These are phyloP conservation scores for Cryptococcus hybrid DNA, from an alignment of 1,284 basidiomycete species.

Conservation along the genomic window DNA sequence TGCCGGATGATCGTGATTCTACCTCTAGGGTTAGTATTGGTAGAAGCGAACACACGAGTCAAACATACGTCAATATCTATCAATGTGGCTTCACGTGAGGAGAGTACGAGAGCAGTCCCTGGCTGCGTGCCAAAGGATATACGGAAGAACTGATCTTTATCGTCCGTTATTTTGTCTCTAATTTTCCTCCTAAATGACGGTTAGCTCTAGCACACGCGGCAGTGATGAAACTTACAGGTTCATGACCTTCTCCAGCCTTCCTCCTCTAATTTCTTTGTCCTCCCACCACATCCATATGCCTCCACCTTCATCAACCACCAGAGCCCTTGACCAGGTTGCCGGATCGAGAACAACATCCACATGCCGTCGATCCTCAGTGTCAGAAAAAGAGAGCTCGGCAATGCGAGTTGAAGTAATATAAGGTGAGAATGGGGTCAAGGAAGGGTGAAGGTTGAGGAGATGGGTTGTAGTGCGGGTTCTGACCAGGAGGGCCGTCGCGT, in stretches of 20 bases:
- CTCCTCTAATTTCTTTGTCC: conserved; percentile 14
- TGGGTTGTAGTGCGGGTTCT: conserved; percentile 23
- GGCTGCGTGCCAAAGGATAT: conserved; percentile 32
- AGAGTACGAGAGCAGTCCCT: conserved; percentile 32
- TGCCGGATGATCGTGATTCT: conserved; percentile 9
- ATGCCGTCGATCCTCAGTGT: conserved; percentile 29
- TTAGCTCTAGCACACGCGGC: background rate
- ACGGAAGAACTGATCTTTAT: conserved; percentile 26
- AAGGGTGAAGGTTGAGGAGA: conserved; percentile 23
- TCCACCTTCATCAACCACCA: conserved; percentile 38
- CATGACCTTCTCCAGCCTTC: conserved; percentile 17
- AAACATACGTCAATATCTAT: conserved; percentile 22
- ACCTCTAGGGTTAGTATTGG: background rate
- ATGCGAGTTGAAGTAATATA: conserved; percentile 10
- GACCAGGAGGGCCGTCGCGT: conserved; percentile 21
- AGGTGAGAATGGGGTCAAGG: conserved; percentile 6
- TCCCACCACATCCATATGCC: conserved; percentile 42
- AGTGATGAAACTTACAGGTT: conserved; percentile 17
- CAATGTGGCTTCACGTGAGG: conserved; percentile 10
- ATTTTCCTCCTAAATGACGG: conserved; percentile 18
- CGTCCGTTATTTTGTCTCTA: conserved; percentile 9
- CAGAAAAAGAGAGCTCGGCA: conserved; percentile 7
- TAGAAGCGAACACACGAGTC: background rate
- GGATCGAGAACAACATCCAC: conserved; percentile 37
- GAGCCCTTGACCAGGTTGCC: conserved; percentile 16